phyloP scores from a whole-genome alignment of 139 green algal genomes.

The Nannochloris sp. region DNA sequence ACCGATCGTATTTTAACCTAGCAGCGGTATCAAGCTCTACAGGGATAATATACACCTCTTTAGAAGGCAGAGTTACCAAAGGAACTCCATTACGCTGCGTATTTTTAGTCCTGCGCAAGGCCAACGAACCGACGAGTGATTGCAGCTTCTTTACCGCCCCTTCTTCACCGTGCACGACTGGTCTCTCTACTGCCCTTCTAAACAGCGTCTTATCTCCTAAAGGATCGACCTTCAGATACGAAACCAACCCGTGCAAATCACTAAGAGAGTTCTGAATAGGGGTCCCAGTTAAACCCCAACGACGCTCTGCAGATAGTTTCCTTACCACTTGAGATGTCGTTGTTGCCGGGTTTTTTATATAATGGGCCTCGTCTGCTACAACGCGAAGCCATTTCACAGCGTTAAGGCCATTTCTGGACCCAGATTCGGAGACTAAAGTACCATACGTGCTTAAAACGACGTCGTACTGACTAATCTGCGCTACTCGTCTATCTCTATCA shows the following conservation, averaged over 20 bases:
- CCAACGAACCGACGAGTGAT: conserved; percentile 43
- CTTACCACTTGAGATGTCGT: conserved; percentile 22
- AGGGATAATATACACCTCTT: conserved; percentile 27
- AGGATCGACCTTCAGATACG: conserved; percentile 27
- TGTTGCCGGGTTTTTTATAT: conserved; percentile 43
- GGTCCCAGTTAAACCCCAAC: conserved; percentile 21
- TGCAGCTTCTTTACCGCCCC: conserved; percentile 39
- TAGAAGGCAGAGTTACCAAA: conserved; percentile 43
- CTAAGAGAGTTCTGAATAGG: conserved; percentile 14
- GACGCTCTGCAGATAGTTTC: conserved; percentile 23
- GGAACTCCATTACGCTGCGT: conserved; percentile 28
- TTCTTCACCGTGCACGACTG: conserved; percentile 35
- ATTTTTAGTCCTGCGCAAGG: conserved; percentile 49
- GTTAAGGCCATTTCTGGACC: not conserved
- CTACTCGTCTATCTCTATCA: conserved; percentile 16
- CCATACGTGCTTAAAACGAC: conserved; percentile 5
- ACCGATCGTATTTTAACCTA: conserved; percentile 33
- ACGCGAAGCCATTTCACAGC: conserved; percentile 33
- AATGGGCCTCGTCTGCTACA: conserved; percentile 56
- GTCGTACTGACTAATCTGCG: not conserved
- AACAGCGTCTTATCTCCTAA: conserved; percentile 34
- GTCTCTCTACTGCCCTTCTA: conserved; percentile 41
- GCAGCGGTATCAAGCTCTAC: conserved; percentile 33
- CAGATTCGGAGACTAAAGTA: conserved; percentile 7
- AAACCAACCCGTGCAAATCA: conserved; percentile 17